Percentiles rank a stretch among this genome's conserved stretches.
phyloP scores from a whole-genome alignment of 495 filamentous ascomycete species.

The Chaetomium fimeti region DNA sequence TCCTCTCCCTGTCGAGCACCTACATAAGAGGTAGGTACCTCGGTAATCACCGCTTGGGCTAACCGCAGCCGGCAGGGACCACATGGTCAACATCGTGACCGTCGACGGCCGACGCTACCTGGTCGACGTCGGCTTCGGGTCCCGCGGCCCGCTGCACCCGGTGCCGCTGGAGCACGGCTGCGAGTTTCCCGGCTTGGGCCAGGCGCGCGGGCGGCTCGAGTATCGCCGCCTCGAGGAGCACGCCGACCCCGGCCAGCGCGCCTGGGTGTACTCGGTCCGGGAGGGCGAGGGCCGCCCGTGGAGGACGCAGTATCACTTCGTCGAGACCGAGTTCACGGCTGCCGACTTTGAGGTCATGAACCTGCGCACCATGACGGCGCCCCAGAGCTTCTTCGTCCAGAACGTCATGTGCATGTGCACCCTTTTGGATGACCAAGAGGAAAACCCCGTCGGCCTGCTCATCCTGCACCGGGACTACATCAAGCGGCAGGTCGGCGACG shows the following conservation, averaged over 20 bases:
- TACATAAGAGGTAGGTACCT: neutral
- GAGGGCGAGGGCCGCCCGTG: conserved; percentile 25
- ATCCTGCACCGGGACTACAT: conserved; percentile 57
- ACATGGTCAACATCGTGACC: conserved; percentile 69
- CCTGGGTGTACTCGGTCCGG: conserved; percentile 47
- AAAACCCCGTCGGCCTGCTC: conserved; percentile 35
- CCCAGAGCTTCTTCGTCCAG: conserved; percentile 45
- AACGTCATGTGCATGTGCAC: conserved; percentile 40
- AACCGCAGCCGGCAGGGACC: conserved; percentile 46
- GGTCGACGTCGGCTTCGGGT: conserved; percentile 73
- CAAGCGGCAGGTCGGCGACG: conserved; percentile 55
- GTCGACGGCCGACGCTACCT: conserved; percentile 53
- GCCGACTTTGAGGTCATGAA: conserved; percentile 61
- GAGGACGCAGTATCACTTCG: conserved; percentile 46
- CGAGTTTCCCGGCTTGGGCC: conserved; percentile 20
- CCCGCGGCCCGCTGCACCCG: conserved; percentile 37
- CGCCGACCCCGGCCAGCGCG: conserved; percentile 32
- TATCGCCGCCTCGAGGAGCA: conserved; percentile 32
- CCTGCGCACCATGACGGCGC: conserved; percentile 44
- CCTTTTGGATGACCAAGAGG: conserved; percentile 42
- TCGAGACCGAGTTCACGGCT: conserved; percentile 44
- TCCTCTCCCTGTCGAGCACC: neutral
- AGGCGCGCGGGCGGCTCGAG: conserved; percentile 23
- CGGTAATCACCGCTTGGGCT: too few species aligned
- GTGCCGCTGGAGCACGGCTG: conserved; percentile 30